Conservation (phyloP, 2,329 filamentous ascomycete genomes). For the Colletotrichum sansevieriae region DNA sequence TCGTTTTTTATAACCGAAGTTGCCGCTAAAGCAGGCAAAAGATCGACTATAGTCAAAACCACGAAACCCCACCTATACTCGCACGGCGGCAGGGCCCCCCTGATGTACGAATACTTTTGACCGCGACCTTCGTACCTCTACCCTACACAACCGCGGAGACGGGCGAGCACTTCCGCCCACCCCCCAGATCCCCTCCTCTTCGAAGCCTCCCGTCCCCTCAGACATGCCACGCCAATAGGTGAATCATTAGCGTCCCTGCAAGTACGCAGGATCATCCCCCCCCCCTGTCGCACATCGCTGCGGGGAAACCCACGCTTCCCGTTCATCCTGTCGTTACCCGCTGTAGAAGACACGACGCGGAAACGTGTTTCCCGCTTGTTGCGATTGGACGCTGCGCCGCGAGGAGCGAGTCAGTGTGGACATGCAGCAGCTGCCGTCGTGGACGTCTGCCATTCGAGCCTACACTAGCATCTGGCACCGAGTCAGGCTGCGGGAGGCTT, state of each 20-base stretch:
- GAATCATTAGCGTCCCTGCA: constrained; percentile 21
- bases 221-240: constrained; percentile 4
- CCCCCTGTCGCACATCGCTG: constrained; percentile 6
- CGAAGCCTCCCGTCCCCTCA: not conserved
- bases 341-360: constrained; percentile 1
- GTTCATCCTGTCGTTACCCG: not conserved
- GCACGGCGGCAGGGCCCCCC: too few relatives aligned
- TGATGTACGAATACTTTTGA: too few relatives aligned
- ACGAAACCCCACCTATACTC: too few relatives aligned
- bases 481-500: constrained; percentile 8
- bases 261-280: not conserved
- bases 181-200: constrained; percentile 7
- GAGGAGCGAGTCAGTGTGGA: too few relatives aligned
- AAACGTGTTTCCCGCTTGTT: constrained; percentile 4
- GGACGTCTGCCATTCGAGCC: constrained; percentile 1
- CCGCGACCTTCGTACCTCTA: too few relatives aligned
- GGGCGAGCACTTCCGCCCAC: constrained; percentile 12
- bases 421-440: not conserved
- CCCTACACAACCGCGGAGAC: not conserved
- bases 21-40: too few relatives aligned
- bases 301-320: constrained; percentile 11
- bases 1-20: too few relatives aligned
- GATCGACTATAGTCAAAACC: too few relatives aligned
- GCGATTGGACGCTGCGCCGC: too few relatives aligned
- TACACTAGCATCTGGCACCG: not conserved